Base-by-base conservation (phyloP, 2,329 filamentous ascomycete species). In the Mycosphaerella arachidis region DNA sequence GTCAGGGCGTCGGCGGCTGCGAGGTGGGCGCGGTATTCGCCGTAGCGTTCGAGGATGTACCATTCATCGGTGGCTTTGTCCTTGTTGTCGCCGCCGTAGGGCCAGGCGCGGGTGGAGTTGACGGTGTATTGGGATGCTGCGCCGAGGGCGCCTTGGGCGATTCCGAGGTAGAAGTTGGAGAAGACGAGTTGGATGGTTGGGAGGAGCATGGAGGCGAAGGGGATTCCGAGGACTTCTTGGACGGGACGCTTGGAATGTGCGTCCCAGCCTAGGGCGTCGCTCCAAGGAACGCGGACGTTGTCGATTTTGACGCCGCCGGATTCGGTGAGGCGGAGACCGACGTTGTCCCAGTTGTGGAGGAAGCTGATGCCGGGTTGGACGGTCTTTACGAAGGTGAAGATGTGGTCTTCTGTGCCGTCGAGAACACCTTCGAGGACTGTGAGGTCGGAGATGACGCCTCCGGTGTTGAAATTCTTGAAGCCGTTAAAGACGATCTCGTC, bases 151-250 rank as follows among this genome's bases (percentile, higher is more conserved):
- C 86, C 85, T 48, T 80, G 77, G 0, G 84, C 82, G 61, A 87
- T 87, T 1, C 85, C 85, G 1, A 87, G 74, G 68, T 88, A 87
- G 67, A 88, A 85, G 70, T 87, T 87, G 68, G 78, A 79, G 72
- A 88, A 88, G n/a, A 86, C 82, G 0, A 87, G 78, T 68, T 88
- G 85, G 60, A 87, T 86, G 0, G 82, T 84, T 0, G 85, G 85
- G 0, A 88, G 76, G 6, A 88, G 75, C n/a, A 88, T 69, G 3
- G 77, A 79, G 0, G 80, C 80, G 63, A 83, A 87, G 0, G 82
- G 80, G 37, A 85, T 79, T 1, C 74, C 74, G 2, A 87, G 72
- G 2, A 84, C 70, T 0, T 76, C 74, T 0, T 78, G 76, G 37
- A 82, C 75, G 0, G 83, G 84, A 58, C 76, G 75, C 72, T 83